phyloP scores from a whole-genome alignment of 2,329 filamentous ascomycete species.

The Aspergillus awamori region DNA sequence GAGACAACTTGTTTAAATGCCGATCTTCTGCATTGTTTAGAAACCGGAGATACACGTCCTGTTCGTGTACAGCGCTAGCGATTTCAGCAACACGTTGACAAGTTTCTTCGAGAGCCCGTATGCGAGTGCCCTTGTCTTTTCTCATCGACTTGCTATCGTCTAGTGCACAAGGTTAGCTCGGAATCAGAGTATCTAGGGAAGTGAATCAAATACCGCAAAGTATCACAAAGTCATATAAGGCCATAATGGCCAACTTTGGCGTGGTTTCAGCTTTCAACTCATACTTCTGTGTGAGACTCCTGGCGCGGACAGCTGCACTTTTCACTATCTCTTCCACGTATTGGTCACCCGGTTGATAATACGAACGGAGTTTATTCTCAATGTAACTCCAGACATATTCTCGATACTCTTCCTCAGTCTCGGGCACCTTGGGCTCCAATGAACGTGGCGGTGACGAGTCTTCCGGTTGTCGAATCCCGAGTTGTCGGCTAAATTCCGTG shows the following conservation, averaged over 20 bases:
- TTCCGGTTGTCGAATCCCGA: background rate
- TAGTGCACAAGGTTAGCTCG: background rate
- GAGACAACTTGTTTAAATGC: background rate
- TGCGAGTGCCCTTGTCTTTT: background rate
- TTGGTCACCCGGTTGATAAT: background rate
- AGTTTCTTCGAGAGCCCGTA: background rate
- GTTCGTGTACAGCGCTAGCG: background rate
- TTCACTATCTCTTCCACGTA: background rate
- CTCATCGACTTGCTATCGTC: slow-evolving; percentile 5
- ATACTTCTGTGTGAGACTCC: background rate
- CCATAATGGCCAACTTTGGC: slow-evolving; percentile 3
- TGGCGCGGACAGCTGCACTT: background rate
- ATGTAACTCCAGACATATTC: slow-evolving; percentile 1
- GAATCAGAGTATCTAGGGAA: background rate
- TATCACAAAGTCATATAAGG: slow-evolving; percentile 8
- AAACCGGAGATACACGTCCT: slow-evolving; percentile 4
- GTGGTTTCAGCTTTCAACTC: background rate
- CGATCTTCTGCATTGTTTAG: background rate
- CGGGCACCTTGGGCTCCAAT: background rate
- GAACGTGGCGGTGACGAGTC: too few species aligned
- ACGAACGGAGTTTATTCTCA: background rate
- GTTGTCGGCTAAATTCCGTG: background rate
- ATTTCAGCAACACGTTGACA: background rate
- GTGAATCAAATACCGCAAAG: background rate
- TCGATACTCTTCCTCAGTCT: slow-evolving; percentile 1